Conservation (phyloP, 257 asterid genomes). For the Scutellaria barbata region DNA sequence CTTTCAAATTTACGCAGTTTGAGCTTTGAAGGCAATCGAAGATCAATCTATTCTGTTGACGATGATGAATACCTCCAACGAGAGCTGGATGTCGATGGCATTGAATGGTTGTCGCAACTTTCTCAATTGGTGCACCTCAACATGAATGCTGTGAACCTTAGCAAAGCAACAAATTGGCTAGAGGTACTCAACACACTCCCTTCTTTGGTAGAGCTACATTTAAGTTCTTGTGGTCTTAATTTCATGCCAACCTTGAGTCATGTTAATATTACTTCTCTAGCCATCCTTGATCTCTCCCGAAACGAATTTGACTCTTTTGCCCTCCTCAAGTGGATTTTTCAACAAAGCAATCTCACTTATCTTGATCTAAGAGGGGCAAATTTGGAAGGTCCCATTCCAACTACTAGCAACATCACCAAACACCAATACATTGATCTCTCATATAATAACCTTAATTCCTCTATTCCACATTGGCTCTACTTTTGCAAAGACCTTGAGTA, state of each 20-base stretch:
- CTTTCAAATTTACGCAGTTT: slow-evolving; percentile 34
- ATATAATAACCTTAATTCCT: slow-evolving; percentile 18
- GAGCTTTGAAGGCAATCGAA: background rate
- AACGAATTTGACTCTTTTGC: background rate
- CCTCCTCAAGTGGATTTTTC: slow-evolving; percentile 41
- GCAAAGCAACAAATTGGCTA: slow-evolving; percentile 27
- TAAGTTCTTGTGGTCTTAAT: slow-evolving; percentile 19
- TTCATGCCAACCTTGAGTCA: background rate
- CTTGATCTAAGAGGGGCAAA: slow-evolving; percentile 18
- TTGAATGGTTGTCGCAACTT: slow-evolving; percentile 38
- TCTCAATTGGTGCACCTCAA: slow-evolving; percentile 28
- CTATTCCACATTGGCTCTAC: slow-evolving; percentile 49
- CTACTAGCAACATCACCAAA: slow-evolving; percentile 29
- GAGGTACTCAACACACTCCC: slow-evolving; percentile 35
- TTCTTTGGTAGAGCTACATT: slow-evolving; percentile 30
- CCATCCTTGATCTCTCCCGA: slow-evolving; percentile 28
- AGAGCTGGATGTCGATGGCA: background rate
- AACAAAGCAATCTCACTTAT: slow-evolving; percentile 31
- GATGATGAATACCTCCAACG: too few relatives aligned
- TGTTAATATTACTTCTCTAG: slow-evolving; percentile 2
- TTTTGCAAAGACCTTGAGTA: slow-evolving; percentile 34
- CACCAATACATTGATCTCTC: slow-evolving; percentile 36
- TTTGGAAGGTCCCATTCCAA: slow-evolving; percentile 39
- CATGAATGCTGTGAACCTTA: slow-evolving; percentile 29
- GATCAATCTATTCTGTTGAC: too few relatives aligned